A percentile compares a stretch with the other conserved stretches of the same genome.
Conservation (phyloP, 1,284 basidiomycete genomes). For the Dichomitus squalens region DNA sequence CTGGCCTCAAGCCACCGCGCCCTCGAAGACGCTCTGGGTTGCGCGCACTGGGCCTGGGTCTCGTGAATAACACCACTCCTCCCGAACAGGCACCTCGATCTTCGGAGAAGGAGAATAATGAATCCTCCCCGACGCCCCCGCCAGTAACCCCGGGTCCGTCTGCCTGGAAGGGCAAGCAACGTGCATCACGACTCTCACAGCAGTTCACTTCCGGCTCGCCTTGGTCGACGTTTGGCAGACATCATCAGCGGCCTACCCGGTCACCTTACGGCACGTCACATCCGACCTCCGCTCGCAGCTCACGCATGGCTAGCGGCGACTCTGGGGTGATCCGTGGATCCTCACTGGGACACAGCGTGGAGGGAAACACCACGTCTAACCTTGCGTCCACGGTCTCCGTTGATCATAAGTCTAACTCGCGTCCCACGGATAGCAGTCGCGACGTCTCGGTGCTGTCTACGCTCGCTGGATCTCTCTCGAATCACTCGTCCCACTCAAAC, state of each 20-base stretch:
- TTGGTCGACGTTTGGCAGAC: constrained; percentile 49
- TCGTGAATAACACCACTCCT: neutral
- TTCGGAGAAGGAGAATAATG: constrained; percentile 17
- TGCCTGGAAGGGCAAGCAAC: constrained; percentile 17
- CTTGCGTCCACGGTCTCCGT: constrained; percentile 15
- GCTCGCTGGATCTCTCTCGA: constrained; percentile 24
- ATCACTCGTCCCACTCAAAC: constrained; percentile 31
- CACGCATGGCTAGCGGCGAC: constrained; percentile 26
- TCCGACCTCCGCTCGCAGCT: constrained; percentile 22
- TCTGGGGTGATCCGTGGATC: constrained; percentile 19
- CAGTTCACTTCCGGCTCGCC: constrained; percentile 33
- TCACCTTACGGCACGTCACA: constrained; percentile 9
- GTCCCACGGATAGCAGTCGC: constrained; percentile 7
- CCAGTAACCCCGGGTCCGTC: neutral
- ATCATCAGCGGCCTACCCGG: constrained; percentile 18
- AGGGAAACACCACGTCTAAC: constrained; percentile 8
- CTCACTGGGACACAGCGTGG: constrained; percentile 19
- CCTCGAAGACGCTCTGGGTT: constrained; percentile 21
- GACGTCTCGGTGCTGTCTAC: constrained; percentile 6
- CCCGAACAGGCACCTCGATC: neutral
- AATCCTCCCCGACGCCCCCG: neutral
- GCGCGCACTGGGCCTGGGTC: constrained; percentile 1
- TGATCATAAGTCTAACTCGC: constrained; percentile 15
- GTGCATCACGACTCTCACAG: constrained; percentile 30
- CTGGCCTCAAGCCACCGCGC: constrained; percentile 28